A percentile compares a stretch with the other conserved stretches of the same genome.
Conservation (phyloP, 768 basidiomycete species). For the Boletus rex-veris region DNA sequence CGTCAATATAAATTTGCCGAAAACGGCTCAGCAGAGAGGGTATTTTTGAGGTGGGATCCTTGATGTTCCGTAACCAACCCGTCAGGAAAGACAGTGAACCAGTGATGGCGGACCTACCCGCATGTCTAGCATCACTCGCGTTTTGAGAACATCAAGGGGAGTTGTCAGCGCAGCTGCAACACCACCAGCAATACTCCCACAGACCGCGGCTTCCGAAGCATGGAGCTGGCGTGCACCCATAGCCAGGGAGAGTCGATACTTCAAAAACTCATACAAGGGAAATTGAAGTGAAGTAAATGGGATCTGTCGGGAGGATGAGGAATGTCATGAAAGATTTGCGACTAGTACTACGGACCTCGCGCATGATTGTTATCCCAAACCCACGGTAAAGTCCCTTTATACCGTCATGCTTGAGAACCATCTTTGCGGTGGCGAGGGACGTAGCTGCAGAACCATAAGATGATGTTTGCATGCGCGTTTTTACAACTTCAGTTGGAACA, state of each 20-base stretch:
- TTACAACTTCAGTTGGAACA: constrained; percentile 95
- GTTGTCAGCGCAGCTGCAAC: constrained; percentile 88
- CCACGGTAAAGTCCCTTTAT: constrained; percentile 83
- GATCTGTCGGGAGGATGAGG: constrained; percentile 51
- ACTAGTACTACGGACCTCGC: constrained; percentile 44
- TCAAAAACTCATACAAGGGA: constrained; percentile 89
- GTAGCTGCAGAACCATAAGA: constrained; percentile 63
- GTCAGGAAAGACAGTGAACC: background rate
- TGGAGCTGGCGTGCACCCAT: constrained; percentile 55
- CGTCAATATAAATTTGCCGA: constrained; percentile 60
- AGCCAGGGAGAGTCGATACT: constrained; percentile 55
- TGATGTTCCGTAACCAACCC: background rate
- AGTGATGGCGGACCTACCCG: constrained; percentile 47
- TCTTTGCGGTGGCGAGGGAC: constrained; percentile 56
- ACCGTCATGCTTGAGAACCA: constrained; percentile 61
- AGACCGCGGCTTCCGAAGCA: constrained; percentile 77
- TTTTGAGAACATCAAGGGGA: constrained; percentile 95
- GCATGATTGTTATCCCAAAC: constrained; percentile 73
- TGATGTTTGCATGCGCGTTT: constrained; percentile 87
- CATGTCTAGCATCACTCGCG: constrained; percentile 92
- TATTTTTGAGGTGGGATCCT: constrained; percentile 49
- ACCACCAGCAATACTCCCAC: constrained; percentile 89
- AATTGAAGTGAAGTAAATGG: constrained; percentile 97
- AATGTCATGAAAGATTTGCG: background rate
- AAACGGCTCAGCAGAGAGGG: constrained; percentile 60